These are phyloP conservation scores for Effrenium voratum DNA, from an alignment of 73 alveolate species.

Conservation along the genomic window DNA sequence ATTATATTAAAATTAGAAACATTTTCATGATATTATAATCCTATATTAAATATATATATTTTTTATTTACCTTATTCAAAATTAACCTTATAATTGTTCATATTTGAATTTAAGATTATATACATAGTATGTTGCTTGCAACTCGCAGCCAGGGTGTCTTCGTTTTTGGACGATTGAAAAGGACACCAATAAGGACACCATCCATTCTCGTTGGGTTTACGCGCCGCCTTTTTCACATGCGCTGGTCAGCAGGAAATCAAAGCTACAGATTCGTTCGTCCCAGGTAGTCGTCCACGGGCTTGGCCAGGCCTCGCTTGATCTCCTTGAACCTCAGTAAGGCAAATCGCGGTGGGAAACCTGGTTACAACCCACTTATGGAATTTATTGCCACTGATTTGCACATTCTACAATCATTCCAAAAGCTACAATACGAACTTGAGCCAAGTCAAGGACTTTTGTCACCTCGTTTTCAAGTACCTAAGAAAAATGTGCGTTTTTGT, in stretches of 20 bases:
- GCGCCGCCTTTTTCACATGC: no score
- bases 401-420: neutral
- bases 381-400: neutral
- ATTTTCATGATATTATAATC: neutral
- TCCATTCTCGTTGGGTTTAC: no score
- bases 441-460: neutral
- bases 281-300: slow-evolving; percentile 61
- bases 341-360: neutral
- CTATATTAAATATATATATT: neutral
- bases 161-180: no score
- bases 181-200: no score
- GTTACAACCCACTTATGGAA: neutral
- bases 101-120: neutral
- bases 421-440: neutral
- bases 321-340: slow-evolving; percentile 36
- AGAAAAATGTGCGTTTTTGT: neutral
- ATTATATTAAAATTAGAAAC: neutral
- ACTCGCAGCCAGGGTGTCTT: no score
- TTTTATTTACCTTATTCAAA: neutral
- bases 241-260: no score
- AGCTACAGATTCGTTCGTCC: slow-evolving; percentile 24
- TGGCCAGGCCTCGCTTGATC: slow-evolving; percentile 64
- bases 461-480: neutral
- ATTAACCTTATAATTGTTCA: neutral
- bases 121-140: neutral